Conservation (phyloP, 2,329 filamentous ascomycete genomes). For the Arthrinium phaeospermum region DNA sequence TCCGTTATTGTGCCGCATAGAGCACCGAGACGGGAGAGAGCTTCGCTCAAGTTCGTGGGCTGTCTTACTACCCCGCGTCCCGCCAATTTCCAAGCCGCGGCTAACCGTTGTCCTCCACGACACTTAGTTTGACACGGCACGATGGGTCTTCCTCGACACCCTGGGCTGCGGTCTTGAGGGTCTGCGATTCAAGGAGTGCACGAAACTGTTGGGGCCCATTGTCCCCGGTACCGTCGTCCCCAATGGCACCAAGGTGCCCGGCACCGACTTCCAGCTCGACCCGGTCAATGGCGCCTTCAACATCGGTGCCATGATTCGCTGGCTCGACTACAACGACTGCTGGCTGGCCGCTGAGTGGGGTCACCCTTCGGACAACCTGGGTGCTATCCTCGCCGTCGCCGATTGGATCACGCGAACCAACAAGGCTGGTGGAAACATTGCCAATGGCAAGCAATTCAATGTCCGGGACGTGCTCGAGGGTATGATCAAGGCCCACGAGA, state of each 20-base stretch:
- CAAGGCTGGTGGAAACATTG: conserved; percentile 76
- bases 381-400: conserved; percentile 93
- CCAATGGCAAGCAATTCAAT: conserved; percentile 86
- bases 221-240: conserved; percentile 91
- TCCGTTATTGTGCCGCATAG: neutral
- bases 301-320: conserved; percentile 98
- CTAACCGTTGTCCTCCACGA: conserved; percentile 33
- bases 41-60: neutral
- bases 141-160: conserved; percentile 96
- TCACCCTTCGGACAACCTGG: conserved; percentile 96
- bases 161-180: conserved; percentile 96
- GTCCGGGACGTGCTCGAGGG: conserved; percentile 90
- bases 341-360: conserved; percentile 99
- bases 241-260: conserved; percentile 88
- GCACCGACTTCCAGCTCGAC: conserved; percentile 92
- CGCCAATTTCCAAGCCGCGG: conserved; percentile 24
- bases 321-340: conserved; percentile 99
- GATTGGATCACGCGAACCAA: conserved; percentile 97
- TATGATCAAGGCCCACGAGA: conserved; percentile 99
- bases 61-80: conserved; percentile 28
- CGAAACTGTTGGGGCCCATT: conserved; percentile 89
- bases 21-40: neutral
- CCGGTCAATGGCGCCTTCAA: conserved; percentile 97
- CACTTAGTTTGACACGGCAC: conserved; percentile 85
- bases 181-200: conserved; percentile 93